Evolutionary conservation across 2,329 filamentous ascomycete genomes (phyloP).

Genomic region (Phyllosticta citriasiana): DNA sequence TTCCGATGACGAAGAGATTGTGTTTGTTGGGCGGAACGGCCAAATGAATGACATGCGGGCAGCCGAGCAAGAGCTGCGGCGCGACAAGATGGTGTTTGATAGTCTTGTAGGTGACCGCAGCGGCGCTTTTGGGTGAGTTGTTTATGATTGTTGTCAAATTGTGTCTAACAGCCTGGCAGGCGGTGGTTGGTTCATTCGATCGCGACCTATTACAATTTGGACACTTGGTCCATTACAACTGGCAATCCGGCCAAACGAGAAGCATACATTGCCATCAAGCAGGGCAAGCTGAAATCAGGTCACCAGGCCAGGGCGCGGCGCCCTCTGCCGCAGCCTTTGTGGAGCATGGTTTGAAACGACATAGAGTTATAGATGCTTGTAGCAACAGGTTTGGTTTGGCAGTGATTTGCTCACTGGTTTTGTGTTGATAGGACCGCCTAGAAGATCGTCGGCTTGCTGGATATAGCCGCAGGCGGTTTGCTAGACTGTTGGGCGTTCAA

Average conservation of each 20-base stretch:
- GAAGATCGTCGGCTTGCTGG: not conserved
- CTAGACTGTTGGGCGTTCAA: not conserved
- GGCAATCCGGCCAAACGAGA: conserved; percentile 62
- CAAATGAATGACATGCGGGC: conserved; percentile 50
- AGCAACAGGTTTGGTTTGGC: not conserved
- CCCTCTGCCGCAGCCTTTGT: conserved; percentile 26
- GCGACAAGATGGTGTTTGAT: conserved; percentile 70
- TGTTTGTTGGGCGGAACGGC: conserved; percentile 68
- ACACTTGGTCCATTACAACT: conserved; percentile 69
- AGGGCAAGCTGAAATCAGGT: conserved; percentile 25
- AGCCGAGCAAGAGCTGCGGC: conserved; percentile 43
- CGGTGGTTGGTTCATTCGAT: conserved; percentile 92
- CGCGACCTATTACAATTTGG: conserved; percentile 81
- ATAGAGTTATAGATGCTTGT: not conserved
- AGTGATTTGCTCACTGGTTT: not conserved
- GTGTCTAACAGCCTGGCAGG: conserved; percentile 32
- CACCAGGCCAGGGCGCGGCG: conserved; percentile 11
- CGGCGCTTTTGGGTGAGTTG: conserved; percentile 68
- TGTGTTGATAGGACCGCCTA: not conserved
- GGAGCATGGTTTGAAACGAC: conserved; percentile 22
- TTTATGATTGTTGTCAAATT: not conserved
- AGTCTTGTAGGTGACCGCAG: conserved; percentile 63
- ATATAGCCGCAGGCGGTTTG: not conserved
- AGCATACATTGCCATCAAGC: conserved; percentile 70
- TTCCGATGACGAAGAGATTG: conserved; percentile 73